Base-by-base conservation (phyloP, 2,329 filamentous ascomycete genomes). In the Pestalotiopsis sp. region DNA sequence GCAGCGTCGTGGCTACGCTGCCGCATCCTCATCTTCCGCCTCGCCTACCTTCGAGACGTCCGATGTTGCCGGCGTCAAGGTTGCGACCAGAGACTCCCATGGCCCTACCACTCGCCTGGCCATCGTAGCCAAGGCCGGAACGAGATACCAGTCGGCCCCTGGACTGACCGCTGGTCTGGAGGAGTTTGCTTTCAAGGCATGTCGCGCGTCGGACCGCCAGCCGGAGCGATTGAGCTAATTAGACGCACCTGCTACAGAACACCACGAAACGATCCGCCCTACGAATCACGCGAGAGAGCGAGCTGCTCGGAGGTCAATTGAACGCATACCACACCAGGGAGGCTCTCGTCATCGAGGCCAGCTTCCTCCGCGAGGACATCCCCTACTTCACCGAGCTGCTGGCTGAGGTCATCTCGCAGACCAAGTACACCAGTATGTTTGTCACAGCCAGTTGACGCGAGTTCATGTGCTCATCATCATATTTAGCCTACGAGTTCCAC, bases 371-470 rank as follows among this genome's bases (percentile, higher is more conserved):
- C 80, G 91, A 96, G 80, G 95, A 99, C 81, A 90, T 99, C 74
- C 96, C 96, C 75, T 99, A 98, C 89, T 99, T 97, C 82, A 90
- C 94, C 78, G 96, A 99, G 87, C 88, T 99, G 73, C 89, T 99
- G 75, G 94, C 92, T 78, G 97, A 99, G 87, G 93, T 98, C 77
- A 87, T 96, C 77, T 91, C 92, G 71, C 86, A 93, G 83, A 97
- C 95, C 75, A 96, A 94, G 84, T 99, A 93, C 82, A 90, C 91
- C 73, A 86, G 90, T 92, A 83, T 83, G 89, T 81, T 60, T 72
- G 65, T 71, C 67, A 45, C 38, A 67, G 69, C 64, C 66, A 36
- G 68, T 70, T 71, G 71, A 64, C 49, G 49, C 38, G 41, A 60
- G 13, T 69, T 59, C 64, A 14, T 66, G 52, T 70, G 66, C 69